A percentile compares a stretch with the other conserved stretches of the same genome.
Conservation (phyloP, 2,329 filamentous ascomycete species). For the Periconia digitata region DNA sequence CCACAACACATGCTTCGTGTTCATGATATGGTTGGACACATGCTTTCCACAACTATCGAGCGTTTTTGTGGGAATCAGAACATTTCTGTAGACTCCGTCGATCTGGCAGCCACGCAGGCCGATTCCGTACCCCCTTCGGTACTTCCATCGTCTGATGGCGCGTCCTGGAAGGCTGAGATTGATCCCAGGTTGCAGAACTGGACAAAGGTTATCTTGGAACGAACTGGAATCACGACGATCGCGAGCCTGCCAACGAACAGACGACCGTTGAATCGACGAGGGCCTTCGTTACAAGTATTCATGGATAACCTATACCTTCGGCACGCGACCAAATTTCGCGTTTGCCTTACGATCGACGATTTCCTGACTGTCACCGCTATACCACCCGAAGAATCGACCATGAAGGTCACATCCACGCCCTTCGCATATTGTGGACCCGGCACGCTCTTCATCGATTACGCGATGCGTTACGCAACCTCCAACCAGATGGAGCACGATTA, state of each 20-base stretch:
- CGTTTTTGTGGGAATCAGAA: conserved; percentile 52
- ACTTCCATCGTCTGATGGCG: conserved; percentile 49
- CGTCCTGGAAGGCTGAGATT: conserved; percentile 28
- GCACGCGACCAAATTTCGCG: conserved; percentile 59
- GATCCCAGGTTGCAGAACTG: conserved; percentile 57
- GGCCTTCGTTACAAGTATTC: conserved; percentile 55
- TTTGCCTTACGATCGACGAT: conserved; percentile 64
- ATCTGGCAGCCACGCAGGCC: conserved; percentile 60
- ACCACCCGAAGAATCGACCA: conserved; percentile 46
- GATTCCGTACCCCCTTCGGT: conserved; percentile 43
- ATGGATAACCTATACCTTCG: conserved; percentile 56
- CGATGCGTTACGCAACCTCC: conserved; percentile 57
- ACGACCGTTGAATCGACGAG: conserved; percentile 58
- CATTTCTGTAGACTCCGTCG: conserved; percentile 51
- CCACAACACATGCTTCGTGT: conserved; percentile 58
- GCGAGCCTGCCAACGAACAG: conserved; percentile 62
- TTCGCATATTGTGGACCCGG: conserved; percentile 61
- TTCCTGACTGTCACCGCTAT: conserved; percentile 65
- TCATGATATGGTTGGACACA: conserved; percentile 60
- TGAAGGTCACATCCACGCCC: conserved; percentile 38
- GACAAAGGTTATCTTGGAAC: conserved; percentile 56
- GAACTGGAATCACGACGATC: conserved; percentile 60
- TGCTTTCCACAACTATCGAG: conserved; percentile 56
- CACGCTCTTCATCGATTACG: conserved; percentile 60
- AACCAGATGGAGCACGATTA: conserved; percentile 55